Base-by-base conservation (phyloP, 345 rosid genomes). In the Euphorbia pulcherrima region DNA sequence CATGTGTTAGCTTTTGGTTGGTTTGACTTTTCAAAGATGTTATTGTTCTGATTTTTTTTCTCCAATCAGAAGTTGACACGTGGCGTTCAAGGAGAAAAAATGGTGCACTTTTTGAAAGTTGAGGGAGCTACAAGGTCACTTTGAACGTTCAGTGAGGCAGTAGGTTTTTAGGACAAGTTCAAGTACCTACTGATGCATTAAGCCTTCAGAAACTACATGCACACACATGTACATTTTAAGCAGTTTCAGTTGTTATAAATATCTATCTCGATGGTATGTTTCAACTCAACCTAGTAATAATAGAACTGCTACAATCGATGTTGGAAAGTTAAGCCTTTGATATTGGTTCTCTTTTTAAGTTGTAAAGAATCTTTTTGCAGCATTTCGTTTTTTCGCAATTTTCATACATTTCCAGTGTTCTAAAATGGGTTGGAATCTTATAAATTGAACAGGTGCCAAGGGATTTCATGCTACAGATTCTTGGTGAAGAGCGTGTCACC, bases 401-500 rank as follows among this genome's bases (percentile, higher is more conserved):
- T 12, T 60, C 57, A 5, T 55, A 65, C 35, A 18, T 64, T 9
- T 16, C 46, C 30, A 18, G 28, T 61, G 13, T 17, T 41, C 51
- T 62, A 41, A 47, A 17, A 52, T 13, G 26, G 46, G n/a, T n/a
- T n/a, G n/a, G 35, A 59, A 17, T 64, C 51, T 52, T 23, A 26
- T 68, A 47, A 61, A 51, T 48, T 67, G 66, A 13, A 33, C 73
- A 83, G 89, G 85, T 85, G 16, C 89, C 92, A 2, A 80, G 41
- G 81, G 72, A 64, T 13, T 79, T 87, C 77, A 84, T 87, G 52
- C 64, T 83, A 41, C 81, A 82, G 73, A 65, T 72, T 24, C 82
- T 87, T 11, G 88, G 90, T 10, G 78, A 85, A 75, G 85, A 83
- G 5, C 79, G 80, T 0, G 88, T 85, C 27, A 87, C 82, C 39